Percentiles rank a stretch among this genome's conserved stretches.
Evolutionary conservation across 2,329 filamentous ascomycete genomes (phyloP).

Genomic region (Botrytis deweyae): DNA sequence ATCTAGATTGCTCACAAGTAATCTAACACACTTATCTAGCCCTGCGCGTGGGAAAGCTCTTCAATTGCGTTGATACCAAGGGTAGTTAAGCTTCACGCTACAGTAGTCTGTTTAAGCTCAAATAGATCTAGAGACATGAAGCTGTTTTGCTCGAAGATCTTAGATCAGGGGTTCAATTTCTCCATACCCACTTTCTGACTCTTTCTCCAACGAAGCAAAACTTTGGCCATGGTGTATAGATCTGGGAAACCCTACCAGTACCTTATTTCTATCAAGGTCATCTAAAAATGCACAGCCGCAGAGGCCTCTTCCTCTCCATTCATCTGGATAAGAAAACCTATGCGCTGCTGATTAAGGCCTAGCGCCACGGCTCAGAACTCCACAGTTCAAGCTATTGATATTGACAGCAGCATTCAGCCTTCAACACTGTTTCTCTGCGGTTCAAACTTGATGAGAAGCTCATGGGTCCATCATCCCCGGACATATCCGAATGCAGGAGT

Average conservation of each 20-base stretch:
- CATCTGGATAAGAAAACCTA: background rate
- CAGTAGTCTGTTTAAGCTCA: background rate
- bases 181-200: background rate
- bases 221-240: background rate
- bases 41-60: background rate
- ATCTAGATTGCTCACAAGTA: conserved; percentile 8
- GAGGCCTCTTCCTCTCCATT: background rate
- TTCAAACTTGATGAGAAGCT: background rate
- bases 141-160: background rate
- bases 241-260: background rate
- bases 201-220: background rate
- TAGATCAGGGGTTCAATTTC: background rate
- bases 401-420: conserved; percentile 8
- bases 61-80: background rate
- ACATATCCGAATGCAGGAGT: background rate
- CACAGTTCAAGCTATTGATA: background rate
- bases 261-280: background rate
- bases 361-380: background rate
- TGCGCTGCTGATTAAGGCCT: background rate
- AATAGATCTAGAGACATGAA: conserved; percentile 6
- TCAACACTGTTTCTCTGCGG: background rate
- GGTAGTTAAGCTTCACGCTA: background rate
- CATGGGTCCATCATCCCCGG: background rate
- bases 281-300: background rate
- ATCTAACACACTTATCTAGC: background rate